Evolutionary conservation across 116 monocot genomes (phyloP).

Genomic region (Phalaenopsis hybrid): DNA sequence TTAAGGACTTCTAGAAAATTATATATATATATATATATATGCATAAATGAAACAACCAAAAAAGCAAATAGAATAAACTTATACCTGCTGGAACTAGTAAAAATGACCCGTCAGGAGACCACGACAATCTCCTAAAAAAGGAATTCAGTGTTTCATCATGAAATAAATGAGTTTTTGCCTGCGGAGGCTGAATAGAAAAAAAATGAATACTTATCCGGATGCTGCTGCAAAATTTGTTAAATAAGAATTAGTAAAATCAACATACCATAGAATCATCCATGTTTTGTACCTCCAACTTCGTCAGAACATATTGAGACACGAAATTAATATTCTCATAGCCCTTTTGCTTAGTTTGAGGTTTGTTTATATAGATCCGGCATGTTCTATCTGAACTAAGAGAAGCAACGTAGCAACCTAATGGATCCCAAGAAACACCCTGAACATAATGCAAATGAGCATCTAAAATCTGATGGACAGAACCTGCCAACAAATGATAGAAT

Average conservation of each 20-base stretch:
- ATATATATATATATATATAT: background rate
- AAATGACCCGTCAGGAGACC: slow-evolving; percentile 99
- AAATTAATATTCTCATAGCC: slow-evolving; percentile 60
- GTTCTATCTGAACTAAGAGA: slow-evolving; percentile 97
- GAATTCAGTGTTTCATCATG: slow-evolving; percentile 96
- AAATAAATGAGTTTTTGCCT: slow-evolving; percentile 61
- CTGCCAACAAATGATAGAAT: slow-evolving; percentile 32
- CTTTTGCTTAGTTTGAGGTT: slow-evolving; percentile 55
- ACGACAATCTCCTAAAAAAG: slow-evolving; percentile 80
- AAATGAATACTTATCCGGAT: background rate
- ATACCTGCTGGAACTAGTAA: slow-evolving; percentile 86
- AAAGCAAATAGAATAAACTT: background rate
- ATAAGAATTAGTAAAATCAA: background rate
- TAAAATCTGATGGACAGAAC: slow-evolving; percentile 79
- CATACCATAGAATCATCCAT: slow-evolving; percentile 70
- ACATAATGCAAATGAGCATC: slow-evolving; percentile 94
- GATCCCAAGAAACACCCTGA: slow-evolving; percentile 98
- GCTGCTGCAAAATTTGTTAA: background rate
- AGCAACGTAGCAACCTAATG: slow-evolving; percentile 76
- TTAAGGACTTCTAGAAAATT: background rate
- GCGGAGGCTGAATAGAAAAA: slow-evolving; percentile 16
- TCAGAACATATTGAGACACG: slow-evolving; percentile 68
- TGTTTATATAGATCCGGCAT: slow-evolving; percentile 72
- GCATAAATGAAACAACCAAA: background rate
- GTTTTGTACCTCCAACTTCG: slow-evolving; percentile 49